phyloP scores from a whole-genome alignment of 2,329 filamentous ascomycete species.

The Fusarium dlaminii region DNA sequence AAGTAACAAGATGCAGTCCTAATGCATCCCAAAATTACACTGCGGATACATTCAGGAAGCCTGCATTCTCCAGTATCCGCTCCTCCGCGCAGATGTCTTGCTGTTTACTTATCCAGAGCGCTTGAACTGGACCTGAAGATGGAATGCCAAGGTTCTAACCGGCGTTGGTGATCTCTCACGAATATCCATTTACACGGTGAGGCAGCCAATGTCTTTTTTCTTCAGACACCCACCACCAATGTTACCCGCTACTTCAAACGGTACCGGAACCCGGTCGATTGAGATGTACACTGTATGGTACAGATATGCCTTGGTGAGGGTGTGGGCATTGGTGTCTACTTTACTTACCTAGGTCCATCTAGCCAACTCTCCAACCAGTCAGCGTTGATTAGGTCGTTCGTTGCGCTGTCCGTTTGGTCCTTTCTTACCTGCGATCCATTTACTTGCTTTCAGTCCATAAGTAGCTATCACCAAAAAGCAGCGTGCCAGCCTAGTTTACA shows the following conservation, averaged over 20 bases:
- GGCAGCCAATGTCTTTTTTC: constrained; percentile 20
- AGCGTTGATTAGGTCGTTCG: constrained; percentile 35
- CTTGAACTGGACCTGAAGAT: constrained; percentile 10
- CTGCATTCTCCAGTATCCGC: constrained; percentile 22
- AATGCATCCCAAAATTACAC: constrained; percentile 33
- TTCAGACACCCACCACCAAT: constrained; percentile 21
- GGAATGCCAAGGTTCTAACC: constrained; percentile 20
- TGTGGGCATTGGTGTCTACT: constrained; percentile 40
- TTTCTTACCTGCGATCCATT: constrained; percentile 34
- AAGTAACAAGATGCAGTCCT: constrained; percentile 24
- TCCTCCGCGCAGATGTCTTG: constrained; percentile 1
- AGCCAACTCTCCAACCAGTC: constrained; percentile 35
- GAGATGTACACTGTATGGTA: constrained; percentile 23
- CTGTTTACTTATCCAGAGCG: constrained; percentile 9
- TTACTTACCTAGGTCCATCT: constrained; percentile 37
- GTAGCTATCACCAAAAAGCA: constrained; percentile 37
- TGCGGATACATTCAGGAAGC: constrained; percentile 29
- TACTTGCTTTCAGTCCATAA: constrained; percentile 23
- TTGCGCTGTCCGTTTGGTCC: constrained; percentile 31
- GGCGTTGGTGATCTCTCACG: constrained; percentile 16
- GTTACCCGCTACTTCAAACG: constrained; percentile 34
- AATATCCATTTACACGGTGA: constrained; percentile 36
- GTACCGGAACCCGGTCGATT: constrained; percentile 42
- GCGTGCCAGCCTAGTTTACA: constrained; percentile 33
- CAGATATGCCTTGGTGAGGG: constrained; percentile 36